Evolutionary conservation across 768 basidiomycete species (phyloP).

Genomic region (Omphalotus guepiniiformis): DNA sequence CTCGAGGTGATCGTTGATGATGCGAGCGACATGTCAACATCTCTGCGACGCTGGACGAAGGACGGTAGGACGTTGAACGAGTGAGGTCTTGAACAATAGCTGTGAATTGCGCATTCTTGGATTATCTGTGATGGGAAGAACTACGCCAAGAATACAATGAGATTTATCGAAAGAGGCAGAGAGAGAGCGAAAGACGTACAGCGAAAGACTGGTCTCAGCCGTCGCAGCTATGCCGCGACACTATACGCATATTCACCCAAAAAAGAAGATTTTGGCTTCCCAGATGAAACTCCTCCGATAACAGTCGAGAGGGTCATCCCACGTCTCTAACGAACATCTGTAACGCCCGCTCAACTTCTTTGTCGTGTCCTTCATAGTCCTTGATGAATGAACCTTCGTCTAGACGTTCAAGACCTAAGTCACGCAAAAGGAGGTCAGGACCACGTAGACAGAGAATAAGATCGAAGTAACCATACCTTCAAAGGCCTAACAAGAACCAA

Average conservation of each 20-base stretch:
- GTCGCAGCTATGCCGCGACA: constrained; percentile 84
- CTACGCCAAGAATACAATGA: constrained; percentile 44
- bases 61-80: constrained; percentile 68
- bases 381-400: constrained; percentile 92
- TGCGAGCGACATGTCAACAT: constrained; percentile 72
- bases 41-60: constrained; percentile 75
- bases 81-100: constrained; percentile 41
- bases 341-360: constrained; percentile 80
- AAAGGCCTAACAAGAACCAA: constrained; percentile 86
- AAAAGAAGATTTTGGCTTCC: constrained; percentile 94
- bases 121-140: constrained; percentile 84
- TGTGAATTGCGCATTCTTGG: constrained; percentile 78
- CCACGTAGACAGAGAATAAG: not conserved
- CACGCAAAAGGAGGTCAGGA: not conserved
- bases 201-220: constrained; percentile 71
- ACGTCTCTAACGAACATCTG: constrained; percentile 84
- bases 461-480: constrained; percentile 56
- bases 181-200: constrained; percentile 37
- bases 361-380: constrained; percentile 85
- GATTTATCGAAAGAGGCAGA: not conserved
- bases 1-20: constrained; percentile 91
- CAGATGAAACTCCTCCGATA: constrained; percentile 86
- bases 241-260: constrained; percentile 93
- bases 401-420: constrained; percentile 77
- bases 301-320: constrained; percentile 67